Evolutionary conservation across 2,329 filamentous ascomycete genomes (phyloP), one percentile per base, ranked within the genome.

Genomic region (Aspergillus sp.): DNA sequence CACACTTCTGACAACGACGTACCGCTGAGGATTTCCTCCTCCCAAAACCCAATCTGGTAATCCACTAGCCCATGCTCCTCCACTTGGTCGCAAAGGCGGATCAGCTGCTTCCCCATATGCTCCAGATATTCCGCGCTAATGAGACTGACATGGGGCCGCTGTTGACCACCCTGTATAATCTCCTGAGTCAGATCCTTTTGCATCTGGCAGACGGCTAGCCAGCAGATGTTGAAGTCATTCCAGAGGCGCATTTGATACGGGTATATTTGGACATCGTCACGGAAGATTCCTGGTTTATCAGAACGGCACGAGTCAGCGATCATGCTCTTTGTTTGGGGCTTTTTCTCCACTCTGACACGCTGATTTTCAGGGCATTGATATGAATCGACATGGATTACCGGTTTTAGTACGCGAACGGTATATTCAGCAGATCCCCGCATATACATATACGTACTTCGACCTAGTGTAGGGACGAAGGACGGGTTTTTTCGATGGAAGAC

Each of bases 41-140:
- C 93, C 81, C 89, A 94, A 22, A 97, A 88, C 7, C 93, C 93
- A 73, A 95, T 94, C 62, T 97, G 86, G 66, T 97, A 98, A 71
- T 98, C 93, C 9, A 98, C 89, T 43, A 98, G 74, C n/a, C 93
- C 93, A 63, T 94, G 85, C 56, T 86, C 84, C 68, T 97, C 91
- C 53, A 97, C 80, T 44, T 81, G 81, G 64, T 97, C 90, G 64
- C 90, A 95, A 44, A 95, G 75, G 44, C 83, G 80, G 48, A 95
- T 79, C 25, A 98, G 70, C 60, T 95, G 86, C 47, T 85, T 84
- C 10, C 88, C 89, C 80, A 97, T 84, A 56, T 83, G 84, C 59
- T 87, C 82, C 43, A 97, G 75, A 20, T 76, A 79, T 2, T 86
- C 83, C 54, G 80, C 75, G 27, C 80, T 79, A 58, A 97, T 78